Evolutionary conservation across 2,329 filamentous ascomycete genomes (phyloP).

Genomic region (Claviceps maximensis): DNA sequence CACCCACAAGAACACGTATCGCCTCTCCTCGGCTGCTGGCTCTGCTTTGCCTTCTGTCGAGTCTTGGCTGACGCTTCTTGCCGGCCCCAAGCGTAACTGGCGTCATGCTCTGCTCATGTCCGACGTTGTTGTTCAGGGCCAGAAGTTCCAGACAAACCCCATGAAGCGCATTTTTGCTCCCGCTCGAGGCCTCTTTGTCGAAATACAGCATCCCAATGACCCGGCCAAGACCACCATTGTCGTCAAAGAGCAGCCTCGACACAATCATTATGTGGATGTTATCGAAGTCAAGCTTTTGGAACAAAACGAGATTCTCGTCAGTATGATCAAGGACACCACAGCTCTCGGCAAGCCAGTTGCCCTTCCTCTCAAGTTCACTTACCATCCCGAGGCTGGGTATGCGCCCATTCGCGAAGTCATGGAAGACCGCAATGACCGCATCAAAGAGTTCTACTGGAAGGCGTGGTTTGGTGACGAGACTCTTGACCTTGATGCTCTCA

Average conservation of each 20-base stretch:
- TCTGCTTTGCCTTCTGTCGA: conserved; percentile 65
- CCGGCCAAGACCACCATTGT: conserved; percentile 72
- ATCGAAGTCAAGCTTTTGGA: conserved; percentile 68
- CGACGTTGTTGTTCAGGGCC: conserved; percentile 86
- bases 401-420: conserved; percentile 97
- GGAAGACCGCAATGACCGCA: conserved; percentile 88
- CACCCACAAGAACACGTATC: conserved; percentile 65
- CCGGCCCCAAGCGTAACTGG: conserved; percentile 80
- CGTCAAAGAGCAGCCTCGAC: conserved; percentile 75
- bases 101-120: conserved; percentile 87
- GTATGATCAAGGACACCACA: conserved; percentile 86
- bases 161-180: conserved; percentile 86
- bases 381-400: conserved; percentile 90
- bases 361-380: conserved; percentile 76
- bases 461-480: conserved; percentile 89
- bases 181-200: conserved; percentile 73
- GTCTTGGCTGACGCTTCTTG: conserved; percentile 77
- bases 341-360: conserved; percentile 72
- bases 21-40: conserved; percentile 62
- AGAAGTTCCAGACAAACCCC: conserved; percentile 95
- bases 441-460: conserved; percentile 98
- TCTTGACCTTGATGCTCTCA: conserved; percentile 70
- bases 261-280: conserved; percentile 77
- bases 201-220: conserved; percentile 71
- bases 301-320: conserved; percentile 71